Evolutionary conservation across 1,139 yeast genomes (phyloP).

Genomic region (Protomyces inundatus): DNA sequence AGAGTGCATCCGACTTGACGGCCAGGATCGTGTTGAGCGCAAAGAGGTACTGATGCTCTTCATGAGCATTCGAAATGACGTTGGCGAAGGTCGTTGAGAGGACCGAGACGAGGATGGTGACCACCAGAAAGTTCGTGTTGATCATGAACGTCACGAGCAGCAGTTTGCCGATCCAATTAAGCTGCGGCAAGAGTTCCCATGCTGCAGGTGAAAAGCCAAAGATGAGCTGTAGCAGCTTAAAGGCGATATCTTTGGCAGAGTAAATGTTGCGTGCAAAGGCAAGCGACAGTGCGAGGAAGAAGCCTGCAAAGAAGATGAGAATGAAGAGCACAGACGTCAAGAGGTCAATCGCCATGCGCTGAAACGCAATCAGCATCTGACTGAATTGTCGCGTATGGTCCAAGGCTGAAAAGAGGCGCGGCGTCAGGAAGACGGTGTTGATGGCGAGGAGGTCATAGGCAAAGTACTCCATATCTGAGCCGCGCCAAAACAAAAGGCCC

Average conservation of each 20-base stretch:
- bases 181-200: slow-evolving; percentile 56
- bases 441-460: slow-evolving; percentile 47
- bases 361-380: slow-evolving; percentile 32
- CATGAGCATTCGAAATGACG: slow-evolving; percentile 40
- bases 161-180: slow-evolving; percentile 48
- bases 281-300: slow-evolving; percentile 52
- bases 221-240: slow-evolving; percentile 51
- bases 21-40: slow-evolving; percentile 43
- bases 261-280: slow-evolving; percentile 48
- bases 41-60: slow-evolving; percentile 42
- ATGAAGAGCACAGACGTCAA: slow-evolving; percentile 52
- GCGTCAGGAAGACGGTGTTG: slow-evolving; percentile 52
- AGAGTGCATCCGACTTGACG: slow-evolving; percentile 42
- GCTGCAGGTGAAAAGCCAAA: slow-evolving; percentile 63
- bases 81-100: slow-evolving; percentile 43
- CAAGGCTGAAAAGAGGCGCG: slow-evolving; percentile 51
- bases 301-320: slow-evolving; percentile 52
- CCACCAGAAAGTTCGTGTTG: slow-evolving; percentile 53
- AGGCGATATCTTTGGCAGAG: slow-evolving; percentile 50
- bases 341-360: slow-evolving; percentile 54
- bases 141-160: slow-evolving; percentile 53
- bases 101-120: slow-evolving; percentile 57
- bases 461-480: slow-evolving; percentile 31
- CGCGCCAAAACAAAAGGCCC: slow-evolving; percentile 31
- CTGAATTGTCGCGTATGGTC: slow-evolving; percentile 27